These are phyloP conservation scores for Melaleuca quinquenervia DNA, from an alignment of 345 rosid species.

Conservation along the genomic window DNA sequence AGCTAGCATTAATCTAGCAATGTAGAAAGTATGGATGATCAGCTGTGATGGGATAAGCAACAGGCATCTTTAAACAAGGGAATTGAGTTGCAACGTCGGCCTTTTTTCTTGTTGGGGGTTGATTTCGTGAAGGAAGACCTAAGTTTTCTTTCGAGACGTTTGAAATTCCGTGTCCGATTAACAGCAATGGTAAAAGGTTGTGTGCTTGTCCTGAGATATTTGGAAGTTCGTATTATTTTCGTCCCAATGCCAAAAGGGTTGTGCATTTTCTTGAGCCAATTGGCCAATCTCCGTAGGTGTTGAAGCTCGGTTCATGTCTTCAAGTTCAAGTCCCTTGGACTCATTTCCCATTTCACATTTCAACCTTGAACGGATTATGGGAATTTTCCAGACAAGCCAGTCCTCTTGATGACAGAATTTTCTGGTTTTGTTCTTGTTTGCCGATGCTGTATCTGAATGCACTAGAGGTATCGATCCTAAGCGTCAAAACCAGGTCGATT, in stretches of 20 bases:
- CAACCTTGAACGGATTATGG: not conserved
- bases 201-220: not conserved
- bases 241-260: not conserved
- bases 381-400: not conserved
- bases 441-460: not conserved
- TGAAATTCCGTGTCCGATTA: not conserved
- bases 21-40: not conserved
- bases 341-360: not conserved
- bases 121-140: not conserved
- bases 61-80: not conserved
- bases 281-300: not conserved
- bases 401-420: not conserved
- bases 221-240: not conserved
- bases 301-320: not conserved
- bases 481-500: not conserved
- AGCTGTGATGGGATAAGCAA: not conserved
- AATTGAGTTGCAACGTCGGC: not conserved
- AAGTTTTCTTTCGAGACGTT: not conserved
- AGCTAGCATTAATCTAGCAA: not conserved
- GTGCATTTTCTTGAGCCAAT: not conserved
- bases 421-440: not conserved
- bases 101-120: not conserved
- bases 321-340: not conserved
- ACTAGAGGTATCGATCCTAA: not conserved
- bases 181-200: not conserved